Conservation (phyloP, 139 green algal genomes). For the Mesostigma viride region DNA sequence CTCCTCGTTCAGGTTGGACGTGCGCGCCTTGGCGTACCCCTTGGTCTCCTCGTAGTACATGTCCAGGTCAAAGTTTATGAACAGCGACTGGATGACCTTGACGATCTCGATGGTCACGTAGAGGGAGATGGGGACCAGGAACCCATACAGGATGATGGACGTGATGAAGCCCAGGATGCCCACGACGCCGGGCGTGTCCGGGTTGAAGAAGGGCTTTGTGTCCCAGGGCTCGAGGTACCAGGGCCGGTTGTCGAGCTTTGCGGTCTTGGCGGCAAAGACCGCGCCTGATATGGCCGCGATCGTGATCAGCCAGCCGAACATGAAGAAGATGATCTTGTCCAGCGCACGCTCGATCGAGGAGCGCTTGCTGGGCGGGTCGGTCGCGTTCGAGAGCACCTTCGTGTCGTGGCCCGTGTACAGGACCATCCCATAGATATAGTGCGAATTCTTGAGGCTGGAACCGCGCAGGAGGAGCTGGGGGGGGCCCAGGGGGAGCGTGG, state of each 20-base stretch:
- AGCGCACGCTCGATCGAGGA: constrained; percentile 26
- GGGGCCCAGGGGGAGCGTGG: constrained; percentile 18
- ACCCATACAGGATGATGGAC: constrained; percentile 73
- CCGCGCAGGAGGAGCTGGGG: constrained; percentile 30
- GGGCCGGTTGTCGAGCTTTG: no score
- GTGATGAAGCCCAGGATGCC: constrained; percentile 49
- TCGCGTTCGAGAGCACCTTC: constrained; percentile 66
- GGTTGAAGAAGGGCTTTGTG: constrained; percentile 13
- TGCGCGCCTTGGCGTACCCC: constrained; percentile 58
- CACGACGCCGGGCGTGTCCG: not conserved
- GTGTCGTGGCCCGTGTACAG: constrained; percentile 82
- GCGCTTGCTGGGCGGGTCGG: constrained; percentile 56
- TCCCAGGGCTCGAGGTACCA: not conserved
- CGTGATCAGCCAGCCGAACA: no score
- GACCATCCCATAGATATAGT: constrained; percentile 57
- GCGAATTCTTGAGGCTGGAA: constrained; percentile 64
- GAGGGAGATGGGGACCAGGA: constrained; percentile 95
- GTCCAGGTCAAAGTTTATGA: constrained; percentile 19
- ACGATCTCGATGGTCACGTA: constrained; percentile 92
- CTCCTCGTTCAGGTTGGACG: constrained; percentile 94
- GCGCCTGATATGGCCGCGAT: no score
- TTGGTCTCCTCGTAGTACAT: constrained; percentile 49
- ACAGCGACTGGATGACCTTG: constrained; percentile 48
- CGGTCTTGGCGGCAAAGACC: no score
- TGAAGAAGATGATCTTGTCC: constrained; percentile 33